Evolutionary conservation across 2,329 filamentous ascomycete genomes (phyloP), one percentile per base, ranked within the genome.

Genomic region (Aspergillus sp.): DNA sequence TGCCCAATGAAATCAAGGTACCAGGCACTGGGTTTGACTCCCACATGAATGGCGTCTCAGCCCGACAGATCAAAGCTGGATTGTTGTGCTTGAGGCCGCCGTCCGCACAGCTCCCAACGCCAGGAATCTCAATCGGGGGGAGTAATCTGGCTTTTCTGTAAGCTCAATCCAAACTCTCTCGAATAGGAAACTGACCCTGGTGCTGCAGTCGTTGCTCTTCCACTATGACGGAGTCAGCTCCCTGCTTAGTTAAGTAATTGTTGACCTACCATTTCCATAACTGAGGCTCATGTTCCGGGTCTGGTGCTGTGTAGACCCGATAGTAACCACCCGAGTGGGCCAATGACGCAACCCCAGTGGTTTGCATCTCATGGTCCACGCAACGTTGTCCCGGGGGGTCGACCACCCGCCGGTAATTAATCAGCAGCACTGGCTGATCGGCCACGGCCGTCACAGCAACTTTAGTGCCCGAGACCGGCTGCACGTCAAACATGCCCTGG

Each of bases 231-330:
- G 23, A 49, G 21, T 49, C 21, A 49, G 25, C 19, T 49, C 2
- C 17, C 30, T 17, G 25, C 25, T 41, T 21, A 23, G 17, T 41
- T 39, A 9, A 25, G 17, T 17, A 5, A 12, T 32, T 32, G 13
- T 52, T 32, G 25, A 52, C 25, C 17, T 52, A 54, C 32, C 32
- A 54, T 41, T 54, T 10, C 51, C 32, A 54, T 54, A 54, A 25
- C 15, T 13, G n/a, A 4, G 32, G 51, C 36, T 54, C 32, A 36
- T 38, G 10, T 15, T 25, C 41, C 17, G 9, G 15, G 13, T 54
- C 36, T 39, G 32, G 30, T 32, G 51, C n/a, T 23, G 21, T 15
- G 23, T 54, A 39, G 30, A 54, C 17, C 9, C 23, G 17, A 23
- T 54, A 54, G 23, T 52, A 32, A 32, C 15, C 25, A 17, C 10